phyloP scores from a whole-genome alignment of 2,329 filamentous ascomycete species.

The Pseudogymnoascus sp. region DNA sequence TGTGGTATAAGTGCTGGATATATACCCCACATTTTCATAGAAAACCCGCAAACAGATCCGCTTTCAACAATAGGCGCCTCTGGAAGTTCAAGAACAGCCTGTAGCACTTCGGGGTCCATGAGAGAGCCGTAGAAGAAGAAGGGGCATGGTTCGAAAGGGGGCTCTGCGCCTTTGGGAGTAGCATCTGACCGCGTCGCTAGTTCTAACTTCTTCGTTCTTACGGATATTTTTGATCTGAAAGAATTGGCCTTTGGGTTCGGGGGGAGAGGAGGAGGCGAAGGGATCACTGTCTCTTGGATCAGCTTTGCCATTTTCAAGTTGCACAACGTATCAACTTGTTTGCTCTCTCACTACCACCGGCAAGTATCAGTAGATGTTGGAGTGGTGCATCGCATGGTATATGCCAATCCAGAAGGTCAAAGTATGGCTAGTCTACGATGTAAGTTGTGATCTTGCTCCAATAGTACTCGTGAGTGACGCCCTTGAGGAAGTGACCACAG shows the following conservation, averaged over 20 bases:
- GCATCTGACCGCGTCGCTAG: neutral
- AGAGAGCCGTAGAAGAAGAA: constrained; percentile 31
- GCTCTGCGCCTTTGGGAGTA: neutral
- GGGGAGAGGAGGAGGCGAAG: neutral
- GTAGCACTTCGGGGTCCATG: constrained; percentile 28
- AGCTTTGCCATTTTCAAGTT: neutral
- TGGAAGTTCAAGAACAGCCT: constrained; percentile 24
- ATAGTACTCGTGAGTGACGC: neutral
- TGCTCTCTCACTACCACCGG: neutral
- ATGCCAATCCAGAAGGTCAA: neutral
- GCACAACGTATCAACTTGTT: neutral
- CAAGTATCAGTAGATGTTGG: neutral
- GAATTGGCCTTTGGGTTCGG: neutral
- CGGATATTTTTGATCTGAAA: neutral
- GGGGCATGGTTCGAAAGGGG: constrained; percentile 21
- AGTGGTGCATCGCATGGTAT: neutral
- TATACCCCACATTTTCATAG: constrained; percentile 29
- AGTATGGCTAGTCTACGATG: neutral
- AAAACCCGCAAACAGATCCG: constrained; percentile 24
- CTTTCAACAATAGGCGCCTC: constrained; percentile 20
- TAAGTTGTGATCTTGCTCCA: neutral
- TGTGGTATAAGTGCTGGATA: constrained; percentile 22
- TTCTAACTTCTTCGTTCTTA: neutral
- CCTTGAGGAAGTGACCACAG: neutral
- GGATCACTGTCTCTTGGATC: neutral